A percentile compares a stretch with the other conserved stretches of the same genome.
Evolutionary conservation across 2,329 filamentous ascomycete genomes (phyloP).

Genomic region (Xylaria arbuscula): DNA sequence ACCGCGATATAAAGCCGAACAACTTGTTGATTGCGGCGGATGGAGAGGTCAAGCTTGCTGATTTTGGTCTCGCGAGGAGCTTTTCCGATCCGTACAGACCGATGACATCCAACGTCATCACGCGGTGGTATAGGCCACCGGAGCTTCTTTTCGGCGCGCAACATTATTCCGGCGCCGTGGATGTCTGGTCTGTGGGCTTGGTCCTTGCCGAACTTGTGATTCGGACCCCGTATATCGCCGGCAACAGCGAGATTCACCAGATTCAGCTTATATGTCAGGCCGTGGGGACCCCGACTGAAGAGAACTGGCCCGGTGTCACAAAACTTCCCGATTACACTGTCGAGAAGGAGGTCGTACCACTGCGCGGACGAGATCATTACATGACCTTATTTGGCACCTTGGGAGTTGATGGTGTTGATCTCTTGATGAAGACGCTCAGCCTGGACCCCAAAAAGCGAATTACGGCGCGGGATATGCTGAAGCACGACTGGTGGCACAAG

Average conservation of each 20-base stretch:
- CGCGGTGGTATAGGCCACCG: conserved; percentile 94
- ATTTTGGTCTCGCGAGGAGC: conserved; percentile 92
- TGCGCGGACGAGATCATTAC: conserved; percentile 78
- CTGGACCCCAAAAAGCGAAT: conserved; percentile 89
- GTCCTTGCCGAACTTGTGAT: conserved; percentile 93
- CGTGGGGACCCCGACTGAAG: conserved; percentile 90
- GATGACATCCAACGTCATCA: conserved; percentile 97
- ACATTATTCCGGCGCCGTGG: conserved; percentile 90
- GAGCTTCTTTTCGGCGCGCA: conserved; percentile 91
- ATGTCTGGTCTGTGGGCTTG: conserved; percentile 92
- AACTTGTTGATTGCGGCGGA: conserved; percentile 94
- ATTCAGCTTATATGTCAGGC: conserved; percentile 84
- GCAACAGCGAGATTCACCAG: conserved; percentile 87
- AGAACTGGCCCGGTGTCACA: conserved; percentile 93
- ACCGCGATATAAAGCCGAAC: conserved; percentile 99
- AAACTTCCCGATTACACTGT: conserved; percentile 84
- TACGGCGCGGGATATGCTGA: conserved; percentile 79
- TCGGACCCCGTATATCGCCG: conserved; percentile 83
- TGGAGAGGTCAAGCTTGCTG: conserved; percentile 93
- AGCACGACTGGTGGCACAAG: conserved; percentile 86
- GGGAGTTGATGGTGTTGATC: conserved; percentile 84
- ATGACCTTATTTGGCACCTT: conserved; percentile 81
- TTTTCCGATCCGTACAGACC: conserved; percentile 88
- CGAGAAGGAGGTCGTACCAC: conserved; percentile 66
- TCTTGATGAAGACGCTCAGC: conserved; percentile 85